These are phyloP conservation scores for Ophiostoma perfectum DNA, from an alignment of 2,329 filamentous ascomycete genomes.

Conservation along the genomic window DNA sequence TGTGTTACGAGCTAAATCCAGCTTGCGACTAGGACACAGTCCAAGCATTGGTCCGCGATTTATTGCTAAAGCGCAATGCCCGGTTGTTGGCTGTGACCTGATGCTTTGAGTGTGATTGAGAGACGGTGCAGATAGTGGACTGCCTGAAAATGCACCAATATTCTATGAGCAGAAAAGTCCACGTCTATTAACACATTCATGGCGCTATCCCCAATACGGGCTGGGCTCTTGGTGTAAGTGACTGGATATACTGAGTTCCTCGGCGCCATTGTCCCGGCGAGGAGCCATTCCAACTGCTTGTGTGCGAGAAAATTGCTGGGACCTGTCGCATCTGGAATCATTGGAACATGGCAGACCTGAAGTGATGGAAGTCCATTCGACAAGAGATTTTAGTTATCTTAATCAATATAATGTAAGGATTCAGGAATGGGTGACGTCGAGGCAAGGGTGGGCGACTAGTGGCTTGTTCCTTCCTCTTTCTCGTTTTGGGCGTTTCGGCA, in stretches of 20 bases:
- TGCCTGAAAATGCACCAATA: too few species aligned
- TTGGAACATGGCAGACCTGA: neutral
- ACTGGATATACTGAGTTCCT: neutral
- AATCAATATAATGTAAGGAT: too few species aligned
- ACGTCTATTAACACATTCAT: neutral
- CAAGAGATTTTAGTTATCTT: too few species aligned
- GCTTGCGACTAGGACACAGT: too few species aligned
- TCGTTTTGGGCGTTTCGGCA: neutral
- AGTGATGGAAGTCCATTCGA: neutral
- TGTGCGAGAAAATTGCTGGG: neutral
- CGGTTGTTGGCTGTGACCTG: too few species aligned
- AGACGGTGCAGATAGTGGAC: too few species aligned
- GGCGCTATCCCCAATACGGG: neutral
- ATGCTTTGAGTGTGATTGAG: too few species aligned
- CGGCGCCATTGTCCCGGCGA: slow-evolving; percentile 6
- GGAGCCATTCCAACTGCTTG: neutral
- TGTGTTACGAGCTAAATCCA: too few species aligned
- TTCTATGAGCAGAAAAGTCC: neutral
- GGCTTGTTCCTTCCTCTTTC: slow-evolving; percentile 3
- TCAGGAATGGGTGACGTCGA: too few species aligned
- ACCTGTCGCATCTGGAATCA: neutral
- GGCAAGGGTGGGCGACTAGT: neutral
- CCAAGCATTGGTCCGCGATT: too few species aligned
- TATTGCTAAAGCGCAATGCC: too few species aligned
- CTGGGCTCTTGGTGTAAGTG: slow-evolving; percentile 1